These are phyloP conservation scores for Trichocomaceae sp. DNA, from an alignment of 2,329 filamentous ascomycete species.

Conservation along the genomic window DNA sequence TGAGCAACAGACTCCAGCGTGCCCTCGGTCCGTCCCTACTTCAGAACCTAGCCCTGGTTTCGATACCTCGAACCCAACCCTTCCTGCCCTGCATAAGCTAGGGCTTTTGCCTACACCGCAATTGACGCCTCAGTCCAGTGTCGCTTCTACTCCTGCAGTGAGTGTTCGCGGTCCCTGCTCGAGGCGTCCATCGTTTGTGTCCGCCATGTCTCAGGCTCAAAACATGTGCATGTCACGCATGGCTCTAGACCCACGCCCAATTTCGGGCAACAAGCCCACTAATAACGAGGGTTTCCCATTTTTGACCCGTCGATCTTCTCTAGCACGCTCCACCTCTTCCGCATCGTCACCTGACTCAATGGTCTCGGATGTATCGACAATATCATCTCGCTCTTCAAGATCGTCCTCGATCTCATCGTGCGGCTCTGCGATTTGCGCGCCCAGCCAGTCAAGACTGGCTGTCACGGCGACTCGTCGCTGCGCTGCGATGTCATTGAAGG, in stretches of 20 bases:
- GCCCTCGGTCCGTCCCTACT: constrained; percentile 34
- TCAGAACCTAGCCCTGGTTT: constrained; percentile 45
- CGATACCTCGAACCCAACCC: constrained; percentile 36
- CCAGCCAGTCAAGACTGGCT: constrained; percentile 29
- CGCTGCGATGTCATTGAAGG: constrained; percentile 33
- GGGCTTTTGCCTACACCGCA: constrained; percentile 55
- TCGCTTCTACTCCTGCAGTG: constrained; percentile 55
- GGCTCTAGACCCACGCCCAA: constrained; percentile 45
- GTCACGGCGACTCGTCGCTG: constrained; percentile 36
- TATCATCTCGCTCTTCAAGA: constrained; percentile 50
- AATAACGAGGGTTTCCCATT: constrained; percentile 44
- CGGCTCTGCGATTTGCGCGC: constrained; percentile 27
- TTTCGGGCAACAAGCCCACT: constrained; percentile 30
- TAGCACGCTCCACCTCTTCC: constrained; percentile 48
- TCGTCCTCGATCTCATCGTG: constrained; percentile 44
- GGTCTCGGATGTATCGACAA: constrained; percentile 53
- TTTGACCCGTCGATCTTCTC: constrained; percentile 44
- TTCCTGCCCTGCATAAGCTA: constrained; percentile 51
- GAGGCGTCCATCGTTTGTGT: constrained; percentile 52
- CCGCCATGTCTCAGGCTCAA: constrained; percentile 53
- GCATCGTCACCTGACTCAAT: constrained; percentile 56
- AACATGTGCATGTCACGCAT: constrained; percentile 50
- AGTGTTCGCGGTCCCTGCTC: constrained; percentile 45
- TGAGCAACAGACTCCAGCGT: constrained; percentile 27
- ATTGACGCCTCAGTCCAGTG: constrained; percentile 52